A percentile compares a stretch with the other conserved stretches of the same genome.
These are phyloP conservation scores for Saccharomycopsis selenospora DNA, from an alignment of 805 yeast genomes.

Conservation along the genomic window DNA sequence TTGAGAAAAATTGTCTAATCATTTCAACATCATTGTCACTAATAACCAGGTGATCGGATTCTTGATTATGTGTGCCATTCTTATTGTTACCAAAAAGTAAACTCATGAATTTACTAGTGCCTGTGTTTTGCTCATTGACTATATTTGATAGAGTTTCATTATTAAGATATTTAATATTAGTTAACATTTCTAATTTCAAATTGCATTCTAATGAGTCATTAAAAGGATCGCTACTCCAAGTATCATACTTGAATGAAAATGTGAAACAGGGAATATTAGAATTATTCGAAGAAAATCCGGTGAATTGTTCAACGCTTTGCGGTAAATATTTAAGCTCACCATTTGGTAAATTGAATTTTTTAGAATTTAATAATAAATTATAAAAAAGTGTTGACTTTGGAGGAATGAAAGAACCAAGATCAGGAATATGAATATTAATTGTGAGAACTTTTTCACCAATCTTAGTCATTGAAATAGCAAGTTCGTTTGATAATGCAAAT, in stretches of 20 bases:
- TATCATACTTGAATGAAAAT: constrained; percentile 23
- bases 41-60: neutral
- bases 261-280: constrained; percentile 20
- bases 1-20: constrained; percentile 14
- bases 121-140: neutral
- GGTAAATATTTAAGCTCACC: constrained; percentile 23
- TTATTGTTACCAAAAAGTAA: neutral
- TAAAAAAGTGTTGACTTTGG: constrained; percentile 28
- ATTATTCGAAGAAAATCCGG: neutral
- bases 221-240: constrained; percentile 20
- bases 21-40: constrained; percentile 5
- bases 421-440: constrained; percentile 38
- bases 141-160: constrained; percentile 8
- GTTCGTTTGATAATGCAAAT: constrained; percentile 13
- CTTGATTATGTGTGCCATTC: neutral
- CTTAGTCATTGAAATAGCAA: constrained; percentile 34
- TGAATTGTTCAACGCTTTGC: constrained; percentile 5
- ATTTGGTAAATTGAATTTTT: constrained; percentile 18
- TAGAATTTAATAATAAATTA: constrained; percentile 12
- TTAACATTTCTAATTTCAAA: constrained; percentile 18
- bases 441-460: constrained; percentile 31
- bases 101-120: constrained; percentile 22
- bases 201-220: constrained; percentile 9
- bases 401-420: constrained; percentile 30
- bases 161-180: constrained; percentile 8